Percentiles rank a stretch among this genome's conserved stretches.
Conservation (phyloP, 768 basidiomycete genomes). For the Phylloporus sp. region DNA sequence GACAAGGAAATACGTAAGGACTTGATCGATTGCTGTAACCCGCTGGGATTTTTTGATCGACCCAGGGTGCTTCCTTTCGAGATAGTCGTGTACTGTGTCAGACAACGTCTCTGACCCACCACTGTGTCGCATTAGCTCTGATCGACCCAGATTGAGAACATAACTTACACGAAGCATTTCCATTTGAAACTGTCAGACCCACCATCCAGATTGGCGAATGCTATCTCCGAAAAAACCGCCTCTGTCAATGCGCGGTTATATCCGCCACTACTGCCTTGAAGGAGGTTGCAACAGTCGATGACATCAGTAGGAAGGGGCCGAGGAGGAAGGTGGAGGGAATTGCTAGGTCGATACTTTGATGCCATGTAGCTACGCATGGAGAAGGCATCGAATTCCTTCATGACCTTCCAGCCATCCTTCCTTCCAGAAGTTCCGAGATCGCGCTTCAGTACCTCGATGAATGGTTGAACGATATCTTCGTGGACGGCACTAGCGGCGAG, state of each 20-base stretch:
- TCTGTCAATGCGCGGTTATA: background rate
- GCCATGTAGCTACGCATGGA: slow-evolving; percentile 2
- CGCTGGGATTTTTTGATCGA: slow-evolving; percentile 11
- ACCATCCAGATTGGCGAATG: background rate
- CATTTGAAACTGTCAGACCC: background rate
- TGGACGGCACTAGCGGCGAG: slow-evolving; percentile 19
- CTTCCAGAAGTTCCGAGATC: slow-evolving; percentile 11
- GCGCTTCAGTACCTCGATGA: slow-evolving; percentile 13
- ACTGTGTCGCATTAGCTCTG: background rate
- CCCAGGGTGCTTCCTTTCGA: background rate
- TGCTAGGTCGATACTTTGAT: slow-evolving; percentile 11
- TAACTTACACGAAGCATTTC: background rate
- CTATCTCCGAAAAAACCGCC: background rate
- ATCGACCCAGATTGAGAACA: background rate
- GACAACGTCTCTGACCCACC: slow-evolving; percentile 23
- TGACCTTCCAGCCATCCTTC: background rate
- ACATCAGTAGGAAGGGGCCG: slow-evolving; percentile 9
- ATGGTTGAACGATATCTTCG: slow-evolving; percentile 18
- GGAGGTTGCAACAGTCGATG: slow-evolving; percentile 20
- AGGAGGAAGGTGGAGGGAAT: slow-evolving; percentile 5
- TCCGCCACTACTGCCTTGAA: background rate
- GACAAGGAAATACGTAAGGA: background rate
- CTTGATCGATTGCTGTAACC: slow-evolving; percentile 19
- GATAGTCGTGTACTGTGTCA: slow-evolving; percentile 16
- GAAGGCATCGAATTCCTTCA: background rate